Base-by-base conservation (phyloP, 1,139 yeast genomes). In the Zygosaccharomyces pseudobailii region DNA sequence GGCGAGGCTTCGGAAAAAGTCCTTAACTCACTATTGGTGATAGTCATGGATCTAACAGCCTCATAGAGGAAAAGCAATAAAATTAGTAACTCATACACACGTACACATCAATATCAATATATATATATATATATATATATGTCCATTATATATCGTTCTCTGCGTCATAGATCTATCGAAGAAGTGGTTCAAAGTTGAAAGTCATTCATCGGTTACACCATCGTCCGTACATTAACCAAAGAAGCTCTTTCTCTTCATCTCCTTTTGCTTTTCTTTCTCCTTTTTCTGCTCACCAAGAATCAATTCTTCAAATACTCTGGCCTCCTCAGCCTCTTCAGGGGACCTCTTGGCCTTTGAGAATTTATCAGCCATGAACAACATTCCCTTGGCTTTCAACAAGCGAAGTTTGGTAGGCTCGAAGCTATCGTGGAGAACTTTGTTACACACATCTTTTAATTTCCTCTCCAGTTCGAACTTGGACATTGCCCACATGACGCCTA, bases 401-500 rank as follows among this genome's bases (percentile, higher is more conserved):
- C 85, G 71, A 45, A 73, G 78, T 55, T 79, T 80, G 36, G 75
- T 67, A 3, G 75, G 59, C 8, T 81, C 69, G 0, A 66, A 49
- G 60, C 80, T 83, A 56, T 84, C 89, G 49, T 74, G 72, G 50
- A 85, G 69, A 1, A 85, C 69, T 50, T 68, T 71, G 48, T 79
- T 77, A 59, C 87, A 81, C 8, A 84, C 90, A 54, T 79, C 82
- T 55, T 80, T 79, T 55, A 85, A 68, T 5, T 84, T 78, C 24
- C 82, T 78, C 40, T 83, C 81, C 40, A 84, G 80, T 66, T 85
- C 95, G 60, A 79, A 84, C 58, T 82, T 84, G 13, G 88, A 80
- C 36, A 86, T 75, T 1, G 84, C 86, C 95, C 95, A 85, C 21
- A 87, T 88, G 7, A 87, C 82, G 17, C 84, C 85, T 47, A 85